phyloP scores from a whole-genome alignment of 1,139 yeast species.

The Hemisphaericaspora xylanilytica region DNA sequence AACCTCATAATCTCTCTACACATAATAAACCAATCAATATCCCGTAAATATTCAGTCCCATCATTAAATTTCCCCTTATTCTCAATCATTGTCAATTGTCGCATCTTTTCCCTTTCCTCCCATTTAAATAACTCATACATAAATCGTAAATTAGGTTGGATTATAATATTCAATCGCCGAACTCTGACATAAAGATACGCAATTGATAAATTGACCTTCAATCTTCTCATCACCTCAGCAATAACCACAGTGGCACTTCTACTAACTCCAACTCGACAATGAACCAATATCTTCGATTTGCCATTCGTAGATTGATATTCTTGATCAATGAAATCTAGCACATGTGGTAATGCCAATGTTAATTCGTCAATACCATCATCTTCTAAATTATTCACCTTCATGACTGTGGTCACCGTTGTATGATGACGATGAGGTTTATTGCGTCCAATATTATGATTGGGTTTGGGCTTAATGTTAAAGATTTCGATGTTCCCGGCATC shows the following conservation, averaged over 20 bases:
- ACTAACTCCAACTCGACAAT: conserved; percentile 52
- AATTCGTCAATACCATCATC: conserved; percentile 51
- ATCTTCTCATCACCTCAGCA: conserved; percentile 47
- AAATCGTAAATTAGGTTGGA: conserved; percentile 48
- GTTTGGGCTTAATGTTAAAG: conserved; percentile 24
- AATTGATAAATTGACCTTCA: conserved; percentile 34
- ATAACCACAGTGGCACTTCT: conserved; percentile 50
- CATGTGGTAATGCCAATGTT: conserved; percentile 32
- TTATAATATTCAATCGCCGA: conserved; percentile 45
- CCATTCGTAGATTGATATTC: conserved; percentile 29
- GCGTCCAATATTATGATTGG: conserved; percentile 1
- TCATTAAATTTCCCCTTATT: conserved; percentile 1
- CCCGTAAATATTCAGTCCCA: conserved; percentile 38
- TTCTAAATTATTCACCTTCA: conserved; percentile 46
- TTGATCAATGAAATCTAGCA: conserved; percentile 36
- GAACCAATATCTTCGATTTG: conserved; percentile 38
- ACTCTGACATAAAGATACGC: conserved; percentile 49
- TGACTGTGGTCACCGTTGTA: conserved; percentile 30
- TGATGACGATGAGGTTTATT: conserved; percentile 6
- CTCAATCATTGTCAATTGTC: conserved; percentile 3
- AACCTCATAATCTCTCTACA: conserved; percentile 80
- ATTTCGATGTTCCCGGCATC: conserved; percentile 36
- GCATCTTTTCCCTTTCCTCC: conserved; percentile 30
- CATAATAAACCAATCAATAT: conserved; percentile 87
- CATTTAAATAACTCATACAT: conserved; percentile 51